phyloP scores from a whole-genome alignment of 768 basidiomycete genomes.

The Amylocystis lapponica region DNA sequence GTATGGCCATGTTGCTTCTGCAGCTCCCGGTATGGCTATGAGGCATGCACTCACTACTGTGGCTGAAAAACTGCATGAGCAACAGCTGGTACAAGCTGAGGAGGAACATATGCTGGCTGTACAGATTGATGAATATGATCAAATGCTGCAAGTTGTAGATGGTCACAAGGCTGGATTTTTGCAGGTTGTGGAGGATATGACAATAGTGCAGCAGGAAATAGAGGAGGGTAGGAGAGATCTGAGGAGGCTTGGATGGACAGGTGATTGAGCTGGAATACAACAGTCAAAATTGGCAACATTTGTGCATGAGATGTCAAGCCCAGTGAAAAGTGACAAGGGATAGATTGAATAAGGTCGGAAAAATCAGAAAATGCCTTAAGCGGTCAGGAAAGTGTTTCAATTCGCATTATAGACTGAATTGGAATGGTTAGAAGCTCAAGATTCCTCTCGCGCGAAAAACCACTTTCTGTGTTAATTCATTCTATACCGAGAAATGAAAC shows the following conservation, averaged over 20 bases:
- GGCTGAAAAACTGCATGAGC: slow-evolving; percentile 27
- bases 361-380: no score
- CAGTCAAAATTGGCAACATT: no score
- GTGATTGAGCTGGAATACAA: slow-evolving; percentile 25
- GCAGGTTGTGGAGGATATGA: slow-evolving; percentile 45
- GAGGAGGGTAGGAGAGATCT: slow-evolving; percentile 47
- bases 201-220: slow-evolving; percentile 39
- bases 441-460: no score
- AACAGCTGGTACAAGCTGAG: slow-evolving; percentile 30
- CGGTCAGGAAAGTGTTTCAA: no score
- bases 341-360: no score
- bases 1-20: slow-evolving; percentile 30
- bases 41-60: slow-evolving; percentile 29
- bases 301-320: no score
- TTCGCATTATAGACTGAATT: no score
- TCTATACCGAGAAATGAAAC: no score
- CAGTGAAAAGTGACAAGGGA: no score
- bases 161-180: slow-evolving; percentile 33
- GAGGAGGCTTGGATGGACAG: slow-evolving; percentile 46
- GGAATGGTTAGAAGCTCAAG: no score
- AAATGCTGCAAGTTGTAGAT: slow-evolving; percentile 36
- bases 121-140: slow-evolving; percentile 37
- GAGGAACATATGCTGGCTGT: slow-evolving; percentile 34
- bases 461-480: no score
- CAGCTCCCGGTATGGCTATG: slow-evolving; percentile 20